phyloP scores from a whole-genome alignment of 108 stramenopile species.

The Mayamaea pseudoterrestris region DNA sequence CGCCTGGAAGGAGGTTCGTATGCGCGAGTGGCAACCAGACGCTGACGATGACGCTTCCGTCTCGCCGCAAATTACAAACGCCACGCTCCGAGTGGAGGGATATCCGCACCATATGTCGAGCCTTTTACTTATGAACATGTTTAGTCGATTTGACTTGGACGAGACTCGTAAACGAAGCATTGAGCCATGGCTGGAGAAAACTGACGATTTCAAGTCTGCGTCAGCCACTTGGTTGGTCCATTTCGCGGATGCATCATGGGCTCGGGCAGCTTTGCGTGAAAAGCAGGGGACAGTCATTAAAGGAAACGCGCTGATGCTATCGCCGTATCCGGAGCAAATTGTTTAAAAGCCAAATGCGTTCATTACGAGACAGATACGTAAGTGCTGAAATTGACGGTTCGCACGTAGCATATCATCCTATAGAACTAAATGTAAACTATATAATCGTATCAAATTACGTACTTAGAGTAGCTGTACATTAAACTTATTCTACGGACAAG shows the following conservation, averaged over 20 bases:
- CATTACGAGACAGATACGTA: no score
- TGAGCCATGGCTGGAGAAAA: constrained; percentile 14
- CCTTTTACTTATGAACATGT: constrained; percentile 14
- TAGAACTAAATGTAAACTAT: no score
- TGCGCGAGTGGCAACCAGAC: not conserved
- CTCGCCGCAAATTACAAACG: constrained; percentile 9
- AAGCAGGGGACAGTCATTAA: constrained; percentile 12
- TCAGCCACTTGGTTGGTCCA: constrained; percentile 29
- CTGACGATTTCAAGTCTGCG: constrained; percentile 9
- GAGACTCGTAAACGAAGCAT: constrained; percentile 9
- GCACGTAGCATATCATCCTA: no score
- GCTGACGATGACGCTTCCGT: not conserved
- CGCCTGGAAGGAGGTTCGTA: constrained; percentile 22
- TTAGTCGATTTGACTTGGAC: constrained; percentile 30
- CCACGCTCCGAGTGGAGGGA: constrained; percentile 41
- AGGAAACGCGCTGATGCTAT: not conserved
- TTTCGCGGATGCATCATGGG: constrained; percentile 31
- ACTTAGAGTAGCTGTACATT: no score
- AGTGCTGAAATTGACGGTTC: no score
- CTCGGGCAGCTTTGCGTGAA: constrained; percentile 41
- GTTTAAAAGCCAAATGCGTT: no score
- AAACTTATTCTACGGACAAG: no score
- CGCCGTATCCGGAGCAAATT: constrained; percentile 1
- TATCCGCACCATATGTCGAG: constrained; percentile 13
- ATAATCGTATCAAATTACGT: no score